These are phyloP conservation scores for Angomonas ambiguus DNA, from an alignment of 208 protist genomes.

Conservation along the genomic window DNA sequence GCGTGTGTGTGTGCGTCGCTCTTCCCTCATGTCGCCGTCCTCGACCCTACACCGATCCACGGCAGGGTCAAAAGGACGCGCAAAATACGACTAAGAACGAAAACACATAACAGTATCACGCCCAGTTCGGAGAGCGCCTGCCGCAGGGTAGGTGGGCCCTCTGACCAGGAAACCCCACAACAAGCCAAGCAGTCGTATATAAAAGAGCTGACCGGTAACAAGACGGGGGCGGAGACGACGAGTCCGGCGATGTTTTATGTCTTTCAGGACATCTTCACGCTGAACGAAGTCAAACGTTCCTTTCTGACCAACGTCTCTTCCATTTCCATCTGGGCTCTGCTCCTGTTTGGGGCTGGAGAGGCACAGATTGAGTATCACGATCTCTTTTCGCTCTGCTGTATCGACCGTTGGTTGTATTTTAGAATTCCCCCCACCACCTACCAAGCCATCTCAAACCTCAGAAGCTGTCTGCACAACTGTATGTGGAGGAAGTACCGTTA, in stretches of 20 bases:
- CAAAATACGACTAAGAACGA: constrained; percentile 59
- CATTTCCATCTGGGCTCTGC: constrained; percentile 73
- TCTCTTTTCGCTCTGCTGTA: constrained; percentile 46
- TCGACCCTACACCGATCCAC: constrained; percentile 36
- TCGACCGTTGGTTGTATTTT: constrained; percentile 75
- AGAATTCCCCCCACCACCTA: constrained; percentile 41
- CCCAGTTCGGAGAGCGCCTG: constrained; percentile 79
- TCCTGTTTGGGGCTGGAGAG: constrained; percentile 76
- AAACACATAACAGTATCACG: constrained; percentile 40
- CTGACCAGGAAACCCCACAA: constrained; percentile 17
- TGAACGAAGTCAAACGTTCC: constrained; percentile 43
- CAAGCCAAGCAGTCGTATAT: constrained; percentile 26
- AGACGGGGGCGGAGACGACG: background rate
- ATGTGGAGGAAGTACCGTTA: constrained; percentile 58
- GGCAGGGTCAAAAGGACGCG: background rate
- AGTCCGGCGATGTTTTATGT: constrained; percentile 71
- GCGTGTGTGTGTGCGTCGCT: constrained; percentile 71
- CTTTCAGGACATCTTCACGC: constrained; percentile 65
- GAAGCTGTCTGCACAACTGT: constrained; percentile 38
- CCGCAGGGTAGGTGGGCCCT: constrained; percentile 44
- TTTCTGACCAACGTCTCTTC: constrained; percentile 75
- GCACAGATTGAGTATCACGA: constrained; percentile 45
- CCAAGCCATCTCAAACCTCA: constrained; percentile 31
- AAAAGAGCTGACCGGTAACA: constrained; percentile 12
- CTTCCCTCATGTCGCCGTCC: constrained; percentile 82